Evolutionary conservation across 2,329 filamentous ascomycete genomes (phyloP).

Genomic region (Talaromyces sp.): DNA sequence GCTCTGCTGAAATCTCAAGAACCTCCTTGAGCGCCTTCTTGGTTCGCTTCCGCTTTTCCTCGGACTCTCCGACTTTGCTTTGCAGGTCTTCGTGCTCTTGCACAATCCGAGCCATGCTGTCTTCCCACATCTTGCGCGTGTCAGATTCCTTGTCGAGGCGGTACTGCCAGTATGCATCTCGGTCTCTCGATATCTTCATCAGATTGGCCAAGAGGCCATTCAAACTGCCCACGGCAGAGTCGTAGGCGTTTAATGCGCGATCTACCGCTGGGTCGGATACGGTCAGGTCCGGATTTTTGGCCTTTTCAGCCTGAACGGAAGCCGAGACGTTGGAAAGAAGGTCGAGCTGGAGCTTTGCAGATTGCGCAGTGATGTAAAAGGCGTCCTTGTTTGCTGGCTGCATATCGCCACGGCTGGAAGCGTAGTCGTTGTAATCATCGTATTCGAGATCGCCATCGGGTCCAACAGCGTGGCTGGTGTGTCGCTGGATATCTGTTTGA

Average conservation of each 20-base stretch:
- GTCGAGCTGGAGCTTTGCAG: slow-evolving; percentile 85
- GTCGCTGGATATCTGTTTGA: slow-evolving; percentile 43
- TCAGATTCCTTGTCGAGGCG: slow-evolving; percentile 85
- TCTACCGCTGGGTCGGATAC: slow-evolving; percentile 72
- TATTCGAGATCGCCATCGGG: slow-evolving; percentile 60
- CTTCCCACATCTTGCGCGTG: slow-evolving; percentile 94
- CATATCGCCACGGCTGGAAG: slow-evolving; percentile 64
- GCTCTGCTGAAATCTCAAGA: slow-evolving; percentile 53
- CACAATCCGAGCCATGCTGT: slow-evolving; percentile 97
- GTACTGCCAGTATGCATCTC: slow-evolving; percentile 96
- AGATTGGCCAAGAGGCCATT: slow-evolving; percentile 80
- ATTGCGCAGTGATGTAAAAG: slow-evolving; percentile 95
- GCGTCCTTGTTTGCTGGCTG: slow-evolving; percentile 79
- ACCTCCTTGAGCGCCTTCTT: slow-evolving; percentile 86
- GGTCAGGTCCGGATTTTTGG: slow-evolving; percentile 61
- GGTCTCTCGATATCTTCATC: slow-evolving; percentile 84
- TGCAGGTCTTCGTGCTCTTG: slow-evolving; percentile 90
- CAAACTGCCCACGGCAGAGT: slow-evolving; percentile 80
- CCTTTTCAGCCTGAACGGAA: slow-evolving; percentile 68
- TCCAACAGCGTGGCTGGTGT: slow-evolving; percentile 39
- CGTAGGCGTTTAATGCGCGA: slow-evolving; percentile 78
- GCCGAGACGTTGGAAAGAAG: slow-evolving; percentile 78
- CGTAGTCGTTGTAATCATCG: slow-evolving; percentile 75
- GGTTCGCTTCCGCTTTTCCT: slow-evolving; percentile 81
- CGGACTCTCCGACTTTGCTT: slow-evolving; percentile 78